Conservation (phyloP, 1,284 basidiomycete genomes). For the Apiotrichum siamense region DNA sequence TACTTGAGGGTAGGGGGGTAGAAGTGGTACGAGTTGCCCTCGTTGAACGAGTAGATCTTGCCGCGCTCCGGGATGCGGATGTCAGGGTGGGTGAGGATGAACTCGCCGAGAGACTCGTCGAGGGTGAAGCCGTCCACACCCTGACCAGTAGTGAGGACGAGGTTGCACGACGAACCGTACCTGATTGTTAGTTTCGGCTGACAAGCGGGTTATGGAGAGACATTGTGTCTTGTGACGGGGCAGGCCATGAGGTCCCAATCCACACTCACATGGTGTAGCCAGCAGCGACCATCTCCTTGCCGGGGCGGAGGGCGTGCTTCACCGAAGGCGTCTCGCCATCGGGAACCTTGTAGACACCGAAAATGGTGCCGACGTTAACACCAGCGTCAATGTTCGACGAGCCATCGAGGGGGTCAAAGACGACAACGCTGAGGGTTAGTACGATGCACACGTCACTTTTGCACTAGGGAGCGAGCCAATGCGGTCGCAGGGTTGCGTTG, state of each 20-base stretch:
- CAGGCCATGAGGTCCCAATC: too few species aligned
- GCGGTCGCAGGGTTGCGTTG: too few species aligned
- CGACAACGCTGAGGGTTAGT: conserved; percentile 63
- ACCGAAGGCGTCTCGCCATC: conserved; percentile 70
- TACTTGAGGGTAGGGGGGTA: conserved; percentile 78
- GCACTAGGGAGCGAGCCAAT: too few species aligned
- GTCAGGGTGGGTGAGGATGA: conserved; percentile 97
- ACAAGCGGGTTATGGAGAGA: too few species aligned
- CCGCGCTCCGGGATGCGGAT: conserved; percentile 90
- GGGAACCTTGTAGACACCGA: conserved; percentile 86
- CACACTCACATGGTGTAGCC: conserved; percentile 81
- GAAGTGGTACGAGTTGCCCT: conserved; percentile 95
- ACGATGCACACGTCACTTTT: not conserved
- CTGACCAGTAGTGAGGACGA: conserved; percentile 89
- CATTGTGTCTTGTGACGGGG: too few species aligned
- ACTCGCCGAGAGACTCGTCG: conserved; percentile 92
- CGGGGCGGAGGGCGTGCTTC: conserved; percentile 85
- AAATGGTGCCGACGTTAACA: conserved; percentile 99
- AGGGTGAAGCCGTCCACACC: conserved; percentile 99
- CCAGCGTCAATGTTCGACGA: conserved; percentile 99
- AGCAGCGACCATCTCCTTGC: conserved; percentile 95
- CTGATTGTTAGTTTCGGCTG: conserved; percentile 45
- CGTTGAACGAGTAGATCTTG: conserved; percentile 99
- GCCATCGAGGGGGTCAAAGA: conserved; percentile 97
- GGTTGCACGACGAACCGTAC: conserved; percentile 98